phyloP scores from a whole-genome alignment of 176 grass and related monocot species.

The Hyparrhenia diplandra region DNA sequence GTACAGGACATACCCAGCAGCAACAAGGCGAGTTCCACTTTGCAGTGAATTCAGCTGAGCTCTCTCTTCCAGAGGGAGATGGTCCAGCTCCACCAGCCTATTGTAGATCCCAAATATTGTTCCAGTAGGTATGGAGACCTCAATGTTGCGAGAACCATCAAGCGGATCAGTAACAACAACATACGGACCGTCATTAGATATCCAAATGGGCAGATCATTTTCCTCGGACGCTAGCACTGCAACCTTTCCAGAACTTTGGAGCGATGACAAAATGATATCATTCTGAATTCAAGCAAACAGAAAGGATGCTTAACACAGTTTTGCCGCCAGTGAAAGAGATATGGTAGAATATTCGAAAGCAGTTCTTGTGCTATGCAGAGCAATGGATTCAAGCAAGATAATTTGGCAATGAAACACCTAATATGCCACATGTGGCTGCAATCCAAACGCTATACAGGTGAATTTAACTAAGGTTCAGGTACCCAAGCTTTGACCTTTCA shows the following conservation, averaged over 20 bases:
- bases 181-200: slow-evolving; percentile 47
- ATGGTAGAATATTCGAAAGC: neutral
- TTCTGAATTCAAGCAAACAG: slow-evolving; percentile 51
- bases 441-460: neutral
- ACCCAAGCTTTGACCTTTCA: neutral
- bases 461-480: neutral
- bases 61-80: slow-evolving; percentile 70
- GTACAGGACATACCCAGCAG: slow-evolving; percentile 81
- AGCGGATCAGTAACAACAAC: slow-evolving; percentile 82
- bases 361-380: neutral
- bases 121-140: slow-evolving; percentile 87
- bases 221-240: slow-evolving; percentile 73
- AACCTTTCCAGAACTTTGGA: slow-evolving; percentile 79
- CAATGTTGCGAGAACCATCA: slow-evolving; percentile 92
- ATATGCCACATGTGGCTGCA: neutral
- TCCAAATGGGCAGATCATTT: slow-evolving; percentile 66
- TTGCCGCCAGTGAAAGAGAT: neutral
- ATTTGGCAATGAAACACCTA: neutral
- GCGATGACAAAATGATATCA: slow-evolving; percentile 79
- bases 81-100: slow-evolving; percentile 67
- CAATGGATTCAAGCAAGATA: neutral
- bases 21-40: slow-evolving; percentile 54
- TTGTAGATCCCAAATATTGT: slow-evolving; percentile 90
- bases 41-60: slow-evolving; percentile 82
- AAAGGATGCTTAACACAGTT: neutral